phyloP scores from a whole-genome alignment of 371 early-diverging fungal species.

The Dinochytrium kinnereticum region DNA sequence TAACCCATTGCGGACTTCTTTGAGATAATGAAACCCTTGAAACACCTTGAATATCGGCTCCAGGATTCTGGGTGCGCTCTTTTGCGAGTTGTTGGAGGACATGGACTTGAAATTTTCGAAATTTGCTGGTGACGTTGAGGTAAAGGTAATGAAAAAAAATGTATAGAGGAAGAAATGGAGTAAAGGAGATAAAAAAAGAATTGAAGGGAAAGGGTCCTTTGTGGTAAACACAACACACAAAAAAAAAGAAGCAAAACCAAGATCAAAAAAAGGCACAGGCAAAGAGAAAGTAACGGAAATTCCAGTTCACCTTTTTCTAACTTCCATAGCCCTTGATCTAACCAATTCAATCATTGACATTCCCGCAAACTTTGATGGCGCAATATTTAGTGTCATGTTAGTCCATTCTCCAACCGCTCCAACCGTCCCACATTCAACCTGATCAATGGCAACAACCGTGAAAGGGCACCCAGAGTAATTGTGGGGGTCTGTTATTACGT shows the following conservation, averaged over 20 bases:
- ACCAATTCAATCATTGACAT: not conserved
- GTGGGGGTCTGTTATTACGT: not conserved
- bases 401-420: conserved; percentile 11
- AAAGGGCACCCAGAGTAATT: not conserved
- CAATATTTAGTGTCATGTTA: not conserved
- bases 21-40: not conserved
- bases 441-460: conserved; percentile 10
- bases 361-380: not conserved
- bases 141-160: too few relatives aligned
- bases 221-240: too few relatives aligned
- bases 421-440: not conserved
- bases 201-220: too few relatives aligned
- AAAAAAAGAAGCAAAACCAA: not conserved
- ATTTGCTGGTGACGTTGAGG: not conserved
- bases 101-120: not conserved
- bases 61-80: not conserved
- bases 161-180: too few relatives aligned
- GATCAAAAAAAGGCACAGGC: not conserved
- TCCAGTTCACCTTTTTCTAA: conserved; percentile 1
- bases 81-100: not conserved
- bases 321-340: not conserved
- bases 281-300: not conserved
- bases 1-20: too few relatives aligned
- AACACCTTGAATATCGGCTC: not conserved
- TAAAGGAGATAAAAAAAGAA: too few relatives aligned